A percentile compares a stretch with the other conserved stretches of the same genome.
These are phyloP conservation scores for Hypoxylon fragiforme DNA, from an alignment of 495 filamentous ascomycete species.

Conservation along the genomic window DNA sequence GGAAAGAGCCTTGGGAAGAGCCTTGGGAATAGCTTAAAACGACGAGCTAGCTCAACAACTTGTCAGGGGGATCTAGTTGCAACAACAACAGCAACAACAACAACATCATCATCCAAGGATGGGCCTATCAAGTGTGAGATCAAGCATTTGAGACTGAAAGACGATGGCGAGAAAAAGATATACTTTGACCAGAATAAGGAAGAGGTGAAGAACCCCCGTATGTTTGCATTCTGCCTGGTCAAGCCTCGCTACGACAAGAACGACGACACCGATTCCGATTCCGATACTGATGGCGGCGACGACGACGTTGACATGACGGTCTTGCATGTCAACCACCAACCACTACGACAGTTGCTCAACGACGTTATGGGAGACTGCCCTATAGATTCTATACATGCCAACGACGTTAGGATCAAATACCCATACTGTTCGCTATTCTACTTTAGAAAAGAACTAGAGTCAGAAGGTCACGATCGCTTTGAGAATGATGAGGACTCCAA, in stretches of 20 bases:
- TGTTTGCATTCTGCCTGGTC: conserved; percentile 42
- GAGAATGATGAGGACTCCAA: conserved; percentile 33
- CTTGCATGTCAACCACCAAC: conserved; percentile 40
- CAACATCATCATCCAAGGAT: conserved; percentile 26
- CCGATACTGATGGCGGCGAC: too few species aligned
- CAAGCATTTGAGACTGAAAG: conserved; percentile 42
- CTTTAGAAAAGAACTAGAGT: conserved; percentile 35
- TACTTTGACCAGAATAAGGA: conserved; percentile 37
- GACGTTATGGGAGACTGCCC: conserved; percentile 41
- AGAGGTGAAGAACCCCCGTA: conserved; percentile 30
- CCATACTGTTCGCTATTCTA: conserved; percentile 43
- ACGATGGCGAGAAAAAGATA: conserved; percentile 34
- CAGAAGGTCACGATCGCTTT: conserved; percentile 35
- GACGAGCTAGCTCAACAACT: background rate
- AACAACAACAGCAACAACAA: too few species aligned
- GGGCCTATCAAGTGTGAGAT: conserved; percentile 44
- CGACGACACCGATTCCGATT: too few species aligned
- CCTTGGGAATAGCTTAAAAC: background rate
- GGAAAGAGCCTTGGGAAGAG: background rate
- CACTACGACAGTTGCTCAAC: conserved; percentile 37
- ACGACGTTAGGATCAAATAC: conserved; percentile 37
- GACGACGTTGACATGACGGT: conserved; percentile 26
- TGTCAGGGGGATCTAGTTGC: background rate
- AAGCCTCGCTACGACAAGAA: conserved; percentile 28
- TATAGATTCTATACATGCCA: conserved; percentile 34